A percentile compares a stretch with the other conserved stretches of the same genome.
phyloP scores from a whole-genome alignment of 1,284 basidiomycete genomes.

The Puccinia horiana region DNA sequence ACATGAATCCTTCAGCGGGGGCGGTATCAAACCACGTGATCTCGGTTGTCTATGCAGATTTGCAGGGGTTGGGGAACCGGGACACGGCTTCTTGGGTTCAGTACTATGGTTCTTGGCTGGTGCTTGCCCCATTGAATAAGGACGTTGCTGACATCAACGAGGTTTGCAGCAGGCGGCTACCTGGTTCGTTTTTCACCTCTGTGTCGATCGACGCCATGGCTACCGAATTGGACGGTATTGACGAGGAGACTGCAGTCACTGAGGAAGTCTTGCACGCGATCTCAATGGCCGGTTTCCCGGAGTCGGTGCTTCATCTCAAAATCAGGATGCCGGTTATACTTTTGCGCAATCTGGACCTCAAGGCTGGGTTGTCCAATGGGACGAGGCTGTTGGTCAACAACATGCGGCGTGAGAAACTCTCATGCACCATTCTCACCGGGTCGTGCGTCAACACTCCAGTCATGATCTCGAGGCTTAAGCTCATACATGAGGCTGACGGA shows the following conservation, averaged over 20 bases:
- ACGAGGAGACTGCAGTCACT: background rate
- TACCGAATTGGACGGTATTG: background rate
- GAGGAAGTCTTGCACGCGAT: background rate
- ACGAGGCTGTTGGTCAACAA: background rate
- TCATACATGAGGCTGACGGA: background rate
- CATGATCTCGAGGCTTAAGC: background rate
- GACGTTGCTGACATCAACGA: background rate
- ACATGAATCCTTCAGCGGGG: too few species aligned
- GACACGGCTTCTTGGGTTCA: background rate
- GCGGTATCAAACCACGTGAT: too few species aligned
- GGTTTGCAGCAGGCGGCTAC: background rate
- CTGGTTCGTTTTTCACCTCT: background rate
- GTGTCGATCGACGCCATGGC: background rate
- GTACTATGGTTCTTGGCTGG: background rate
- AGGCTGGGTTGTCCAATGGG: background rate
- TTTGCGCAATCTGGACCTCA: background rate
- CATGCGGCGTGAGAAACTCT: background rate
- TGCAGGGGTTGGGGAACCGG: too few species aligned
- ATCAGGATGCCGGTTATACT: background rate
- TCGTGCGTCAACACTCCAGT: background rate
- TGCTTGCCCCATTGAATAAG: background rate
- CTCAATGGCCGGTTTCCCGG: background rate
- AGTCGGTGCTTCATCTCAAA: background rate
- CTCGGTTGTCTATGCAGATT: too few species aligned
- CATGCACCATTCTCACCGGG: background rate